Base-by-base conservation (phyloP, 2,329 filamentous ascomycete species). In the Fusarium avenaceum region DNA sequence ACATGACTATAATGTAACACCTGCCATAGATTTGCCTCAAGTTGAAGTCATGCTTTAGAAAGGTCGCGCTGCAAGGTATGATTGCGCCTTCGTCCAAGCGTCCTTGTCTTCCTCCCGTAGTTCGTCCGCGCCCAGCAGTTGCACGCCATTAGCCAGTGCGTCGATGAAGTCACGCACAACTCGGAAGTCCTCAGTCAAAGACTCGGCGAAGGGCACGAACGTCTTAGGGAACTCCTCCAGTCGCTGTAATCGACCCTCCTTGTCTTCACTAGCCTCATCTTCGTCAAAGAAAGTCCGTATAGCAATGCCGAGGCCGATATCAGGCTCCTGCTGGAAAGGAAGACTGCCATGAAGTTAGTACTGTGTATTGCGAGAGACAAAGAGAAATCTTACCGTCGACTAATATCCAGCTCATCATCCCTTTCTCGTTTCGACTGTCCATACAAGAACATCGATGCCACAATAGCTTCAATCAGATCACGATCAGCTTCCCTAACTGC, bases 381-480 rank as follows among this genome's bases (percentile, higher is more conserved):
- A 2, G 13, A 39, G 24, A 13, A 42, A 24, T 13, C 87, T 75
- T 84, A 95, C 93, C 87, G 87, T 69, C 92, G 86, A 69, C 90
- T 90, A 60, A 98, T 84, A 46, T 90, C 86, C 55, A 89, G 80
- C 63, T 88, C 86, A 75, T 92, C 90, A 14, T 86, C 83, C 56
- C 89, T 85, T 59, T 90, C 87, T 39, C 94, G 88, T 59, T 92
- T 86, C 20, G 90, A 92, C 74, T 96, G 92, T 8, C 90, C 93
- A 72, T 90, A 90, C 74, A 97, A 84, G 71, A 97, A 90, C 82
- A 97, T 88, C 30, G 91, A 90, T 7, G 90, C 90, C 20, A 94
- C 84, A 66, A 95, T 88, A 42, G 93, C 91, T 79, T 99, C 96
- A 15, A 96, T 82, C 35, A 98, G 81, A 76, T 97, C 94, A 47